Evolutionary conservation across 73 alveolate species (phyloP), one percentile per base, ranked within the genome.

Genomic region (Durusdinium trenchii): DNA sequence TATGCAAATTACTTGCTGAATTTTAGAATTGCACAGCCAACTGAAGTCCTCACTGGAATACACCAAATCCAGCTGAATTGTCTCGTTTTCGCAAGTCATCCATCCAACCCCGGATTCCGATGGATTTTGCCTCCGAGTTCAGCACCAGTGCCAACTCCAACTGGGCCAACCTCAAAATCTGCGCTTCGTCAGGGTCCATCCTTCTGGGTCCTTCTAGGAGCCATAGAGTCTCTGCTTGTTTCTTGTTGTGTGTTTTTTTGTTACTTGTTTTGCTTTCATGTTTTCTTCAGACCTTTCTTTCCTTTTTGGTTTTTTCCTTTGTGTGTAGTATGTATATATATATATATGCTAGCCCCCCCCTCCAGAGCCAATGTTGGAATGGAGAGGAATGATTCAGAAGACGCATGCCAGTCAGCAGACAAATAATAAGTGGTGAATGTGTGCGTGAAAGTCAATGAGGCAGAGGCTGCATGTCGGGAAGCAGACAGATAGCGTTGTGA

Each of bases 111-210:
- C 6, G n/a, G 46, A 52, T 36, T n/a, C 36, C 32, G 57, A 60
- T 20, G 0, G 61, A 38, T 48, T 32, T 46, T 62, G 79, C 98
- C 98, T 91, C 98, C 32, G 89, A 48, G 57, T 91, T 71, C 98
- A 91, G 85, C 48, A 78, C 75, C 54, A 91, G 52, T 36, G 45
- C 89, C 78, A 91, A 50, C 40, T 91, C 98, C 57, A 91, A 54
- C 38, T 91, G 98, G 43, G 98, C 98, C 64, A 91, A 71, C 98
- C 98, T 91, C 54, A 35, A 67, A n/a, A n/a, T n/a, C n/a, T n/a
- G n/a, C n/a, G n/a, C n/a, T n/a, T n/a, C n/a, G n/a, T n/a, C n/a
- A n/a, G n/a, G n/a, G n/a, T n/a, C n/a, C n/a, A n/a, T n/a, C n/a
- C n/a, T n/a, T n/a, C n/a, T n/a, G n/a, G n/a, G n/a, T n/a, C n/a